These are phyloP conservation scores for Stentor coeruleus DNA, from an alignment of 73 alveolate species.

Conservation along the genomic window DNA sequence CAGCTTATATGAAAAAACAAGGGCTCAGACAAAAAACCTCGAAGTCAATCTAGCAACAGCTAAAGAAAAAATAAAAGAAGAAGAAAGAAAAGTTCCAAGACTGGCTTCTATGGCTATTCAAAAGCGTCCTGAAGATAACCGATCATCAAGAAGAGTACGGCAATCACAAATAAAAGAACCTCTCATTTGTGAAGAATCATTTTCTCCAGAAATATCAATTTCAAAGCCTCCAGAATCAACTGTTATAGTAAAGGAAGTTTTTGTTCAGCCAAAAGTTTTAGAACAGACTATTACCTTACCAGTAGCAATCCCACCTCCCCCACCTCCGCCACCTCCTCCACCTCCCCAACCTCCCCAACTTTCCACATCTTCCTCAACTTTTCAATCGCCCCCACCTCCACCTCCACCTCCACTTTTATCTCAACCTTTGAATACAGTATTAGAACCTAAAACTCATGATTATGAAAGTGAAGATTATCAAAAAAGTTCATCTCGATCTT, in stretches of 20 bases:
- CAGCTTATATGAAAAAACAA: background rate
- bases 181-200: too few species aligned
- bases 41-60: background rate
- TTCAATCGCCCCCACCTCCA: background rate
- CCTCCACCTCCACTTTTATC: background rate
- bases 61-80: background rate
- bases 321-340: background rate
- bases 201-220: background rate
- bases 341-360: background rate
- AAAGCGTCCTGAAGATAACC: too few species aligned
- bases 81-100: background rate
- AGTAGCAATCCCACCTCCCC: background rate
- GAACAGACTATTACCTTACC: too few species aligned
- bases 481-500: background rate
- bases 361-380: background rate
- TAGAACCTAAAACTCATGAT: background rate
- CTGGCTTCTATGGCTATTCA: too few species aligned
- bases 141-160: too few species aligned
- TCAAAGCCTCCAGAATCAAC: background rate
- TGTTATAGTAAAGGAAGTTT: background rate
- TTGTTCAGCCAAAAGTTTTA: background rate
- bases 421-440: background rate
- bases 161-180: too few species aligned
- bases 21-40: background rate
- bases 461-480: background rate